phyloP scores from a whole-genome alignment of 768 basidiomycete genomes.

The Lactarius sanguifluus region DNA sequence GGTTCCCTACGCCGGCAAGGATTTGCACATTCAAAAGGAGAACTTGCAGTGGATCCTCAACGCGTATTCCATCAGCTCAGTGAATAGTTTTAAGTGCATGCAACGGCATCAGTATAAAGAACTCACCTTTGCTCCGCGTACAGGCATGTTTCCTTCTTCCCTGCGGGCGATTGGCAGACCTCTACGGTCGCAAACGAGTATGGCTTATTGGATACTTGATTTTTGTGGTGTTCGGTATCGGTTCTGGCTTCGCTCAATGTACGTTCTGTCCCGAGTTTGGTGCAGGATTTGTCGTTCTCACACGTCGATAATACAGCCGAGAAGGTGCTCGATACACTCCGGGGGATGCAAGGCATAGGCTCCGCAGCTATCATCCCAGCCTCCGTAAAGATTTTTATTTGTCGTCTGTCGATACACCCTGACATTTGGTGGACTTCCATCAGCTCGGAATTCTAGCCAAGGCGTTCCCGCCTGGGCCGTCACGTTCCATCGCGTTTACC shows the following conservation, averaged over 20 bases:
- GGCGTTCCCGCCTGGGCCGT: slow-evolving; percentile 64
- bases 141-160: slow-evolving; percentile 79
- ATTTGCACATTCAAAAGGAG: slow-evolving; percentile 51
- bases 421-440: background rate
- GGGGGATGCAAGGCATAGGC: slow-evolving; percentile 79
- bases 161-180: slow-evolving; percentile 76
- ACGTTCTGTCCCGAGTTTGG: slow-evolving; percentile 4
- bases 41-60: slow-evolving; percentile 67
- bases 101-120: background rate
- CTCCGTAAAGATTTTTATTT: slow-evolving; percentile 44
- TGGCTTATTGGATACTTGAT: slow-evolving; percentile 61
- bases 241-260: slow-evolving; percentile 61
- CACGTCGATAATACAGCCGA: slow-evolving; percentile 43
- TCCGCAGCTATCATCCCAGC: slow-evolving; percentile 74
- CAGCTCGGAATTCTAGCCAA: slow-evolving; percentile 82
- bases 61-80: slow-evolving; percentile 67
- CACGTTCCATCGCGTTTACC: slow-evolving; percentile 76
- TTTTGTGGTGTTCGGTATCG: slow-evolving; percentile 58
- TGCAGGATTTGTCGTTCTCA: background rate
- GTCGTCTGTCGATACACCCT: slow-evolving; percentile 12
- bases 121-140: background rate
- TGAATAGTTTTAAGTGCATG: slow-evolving; percentile 34
- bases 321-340: slow-evolving; percentile 62
- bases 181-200: slow-evolving; percentile 68
- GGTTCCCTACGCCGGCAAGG: slow-evolving; percentile 36